Base-by-base conservation (phyloP, 2,329 filamentous ascomycete genomes). In the Rhinocladiella similis region DNA sequence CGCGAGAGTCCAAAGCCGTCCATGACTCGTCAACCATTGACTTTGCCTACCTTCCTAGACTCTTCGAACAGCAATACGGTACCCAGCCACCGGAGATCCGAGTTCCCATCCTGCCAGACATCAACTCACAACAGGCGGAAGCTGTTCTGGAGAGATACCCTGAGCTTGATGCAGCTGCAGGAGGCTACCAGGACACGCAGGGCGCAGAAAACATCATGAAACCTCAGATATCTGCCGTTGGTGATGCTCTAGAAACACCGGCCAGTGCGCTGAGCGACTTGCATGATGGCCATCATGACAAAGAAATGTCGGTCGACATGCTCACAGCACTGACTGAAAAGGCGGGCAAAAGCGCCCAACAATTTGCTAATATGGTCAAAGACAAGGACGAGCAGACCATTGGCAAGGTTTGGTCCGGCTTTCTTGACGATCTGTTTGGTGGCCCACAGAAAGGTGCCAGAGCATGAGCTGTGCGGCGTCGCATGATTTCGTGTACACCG, bases 21-120 rank as follows among this genome's bases (percentile, higher is more conserved):
- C 77, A 80, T 52, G 83, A 86, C 72, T 73, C 71, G 57, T 84
- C 82, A 39, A 83, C 83, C 41, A 82, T 87, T 57, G 84, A 87
- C 73, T 85, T 86, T 66, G 79, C 79, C 64, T 85, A 80, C 73
- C 75, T 86, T 63, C 84, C 84, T 35, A 73, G 78, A 25, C 68
- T 74, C 49, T 70, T 77, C 29, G 75, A 79, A 48, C 63, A 68
- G 16, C 49, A 65, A 13, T 59, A 68, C 13, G 56, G 70, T 27
- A 61, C 69, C 45, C 66, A 69, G 25, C 67, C 74, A 4, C 64
- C 65, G 3, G 67, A 72, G 35, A 67, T 77, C 10, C 75, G 76
- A 47, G 76, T 83, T 43, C 82, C 82, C 56, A 75, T 83, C 62
- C 71, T 83, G 54, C 74, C 78, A 56, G 72, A 77, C 53, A 62